Conservation (phyloP, 1,139 yeast species). For the Hemisphaericaspora subhashii region DNA sequence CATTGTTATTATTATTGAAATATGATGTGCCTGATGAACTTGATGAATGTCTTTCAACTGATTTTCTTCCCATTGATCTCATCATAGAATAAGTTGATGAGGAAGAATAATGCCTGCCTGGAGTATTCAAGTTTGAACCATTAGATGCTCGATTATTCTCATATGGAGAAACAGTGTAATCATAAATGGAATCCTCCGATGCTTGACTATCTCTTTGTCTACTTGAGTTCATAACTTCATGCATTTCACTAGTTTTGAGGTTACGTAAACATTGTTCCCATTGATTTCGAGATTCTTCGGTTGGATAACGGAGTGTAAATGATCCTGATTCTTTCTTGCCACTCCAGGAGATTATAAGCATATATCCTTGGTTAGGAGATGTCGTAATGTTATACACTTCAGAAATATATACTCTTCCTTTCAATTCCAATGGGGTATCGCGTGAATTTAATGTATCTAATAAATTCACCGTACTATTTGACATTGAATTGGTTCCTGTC, state of each 20-base stretch:
- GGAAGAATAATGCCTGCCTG: constrained; percentile 42
- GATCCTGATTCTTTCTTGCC: constrained; percentile 78
- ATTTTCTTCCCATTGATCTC: constrained; percentile 29
- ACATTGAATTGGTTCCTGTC: constrained; percentile 25
- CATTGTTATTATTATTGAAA: constrained; percentile 12
- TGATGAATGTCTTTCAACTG: constrained; percentile 14
- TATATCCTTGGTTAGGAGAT: constrained; percentile 45
- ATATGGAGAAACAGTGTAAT: constrained; percentile 18
- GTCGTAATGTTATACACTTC: constrained; percentile 58
- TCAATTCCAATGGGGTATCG: constrained; percentile 50
- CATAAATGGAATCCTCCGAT: constrained; percentile 28
- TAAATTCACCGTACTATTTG: constrained; percentile 38
- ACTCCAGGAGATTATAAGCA: constrained; percentile 72
- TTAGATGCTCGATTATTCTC: constrained; percentile 24
- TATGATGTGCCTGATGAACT: constrained; percentile 18
- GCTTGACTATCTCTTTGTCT: constrained; percentile 41
- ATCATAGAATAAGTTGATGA: constrained; percentile 50
- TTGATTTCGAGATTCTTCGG: constrained; percentile 68
- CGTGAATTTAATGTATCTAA: constrained; percentile 37
- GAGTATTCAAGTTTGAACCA: constrained; percentile 16
- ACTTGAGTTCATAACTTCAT: constrained; percentile 33
- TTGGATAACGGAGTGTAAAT: constrained; percentile 65
- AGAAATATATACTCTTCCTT: constrained; percentile 69
- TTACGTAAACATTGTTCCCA: constrained; percentile 64
- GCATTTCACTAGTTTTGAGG: constrained; percentile 45